A percentile compares a stretch with the other conserved stretches of the same genome.
phyloP scores from a whole-genome alignment of 495 filamentous ascomycete species.

The Daldinia decipiens region DNA sequence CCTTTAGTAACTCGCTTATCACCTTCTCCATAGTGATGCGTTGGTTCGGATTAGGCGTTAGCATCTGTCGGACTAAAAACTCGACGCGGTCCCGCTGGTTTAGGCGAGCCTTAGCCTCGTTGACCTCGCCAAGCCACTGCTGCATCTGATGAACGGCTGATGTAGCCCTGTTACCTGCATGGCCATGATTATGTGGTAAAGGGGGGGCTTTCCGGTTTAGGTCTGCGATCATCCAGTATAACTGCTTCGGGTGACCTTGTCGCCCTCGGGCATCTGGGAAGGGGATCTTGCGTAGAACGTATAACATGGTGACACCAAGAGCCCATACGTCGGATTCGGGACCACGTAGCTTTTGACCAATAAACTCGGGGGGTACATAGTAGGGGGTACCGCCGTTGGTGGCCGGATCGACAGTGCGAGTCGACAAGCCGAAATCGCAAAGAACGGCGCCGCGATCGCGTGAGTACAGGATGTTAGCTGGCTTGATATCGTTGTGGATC shows the following conservation, averaged over 20 bases:
- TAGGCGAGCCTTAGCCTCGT: conserved; percentile 50
- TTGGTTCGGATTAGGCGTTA: conserved; percentile 55
- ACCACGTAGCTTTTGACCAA: conserved; percentile 58
- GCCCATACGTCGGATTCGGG: conserved; percentile 61
- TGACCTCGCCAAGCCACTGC: conserved; percentile 58
- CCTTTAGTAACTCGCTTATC: conserved; percentile 49
- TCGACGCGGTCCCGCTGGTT: conserved; percentile 54
- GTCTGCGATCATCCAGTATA: conserved; percentile 61
- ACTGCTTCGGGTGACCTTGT: conserved; percentile 53
- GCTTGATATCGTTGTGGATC: conserved; percentile 64
- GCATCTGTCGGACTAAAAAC: conserved; percentile 56
- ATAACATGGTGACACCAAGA: conserved; percentile 61
- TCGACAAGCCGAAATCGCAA: conserved; percentile 61
- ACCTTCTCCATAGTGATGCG: conserved; percentile 57
- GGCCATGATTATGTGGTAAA: conserved; percentile 18
- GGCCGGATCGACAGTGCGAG: conserved; percentile 50
- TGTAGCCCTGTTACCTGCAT: conserved; percentile 30
- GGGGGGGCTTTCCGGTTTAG: conserved; percentile 43
- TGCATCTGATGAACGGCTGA: conserved; percentile 58
- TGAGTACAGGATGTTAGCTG: conserved; percentile 63
- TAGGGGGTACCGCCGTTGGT: conserved; percentile 61
- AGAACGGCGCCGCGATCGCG: conserved; percentile 61
- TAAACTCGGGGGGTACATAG: conserved; percentile 63
- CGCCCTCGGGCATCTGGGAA: conserved; percentile 59
- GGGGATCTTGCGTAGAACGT: conserved; percentile 57